Percentiles rank a stretch among this genome's conserved stretches.
These are phyloP conservation scores for Wickerhamiella kurtzmanii DNA, from an alignment of 805 yeast species.

Conservation along the genomic window DNA sequence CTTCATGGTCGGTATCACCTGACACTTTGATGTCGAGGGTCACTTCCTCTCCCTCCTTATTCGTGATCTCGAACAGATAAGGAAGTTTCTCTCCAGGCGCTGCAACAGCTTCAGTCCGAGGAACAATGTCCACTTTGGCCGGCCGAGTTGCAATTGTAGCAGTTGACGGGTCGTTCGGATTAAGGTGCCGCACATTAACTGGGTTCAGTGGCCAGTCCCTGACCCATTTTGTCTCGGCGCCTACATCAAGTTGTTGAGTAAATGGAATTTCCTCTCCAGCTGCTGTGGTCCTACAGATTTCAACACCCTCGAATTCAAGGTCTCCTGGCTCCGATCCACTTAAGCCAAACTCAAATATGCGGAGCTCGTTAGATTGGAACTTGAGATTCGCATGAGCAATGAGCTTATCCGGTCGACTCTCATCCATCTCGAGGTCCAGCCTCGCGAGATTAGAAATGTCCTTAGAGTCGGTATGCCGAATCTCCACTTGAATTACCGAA, in stretches of 20 bases:
- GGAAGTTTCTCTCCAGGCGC: conserved; percentile 21
- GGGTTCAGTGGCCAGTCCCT: conserved; percentile 1
- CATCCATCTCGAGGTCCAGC: background rate
- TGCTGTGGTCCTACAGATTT: background rate
- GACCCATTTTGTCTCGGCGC: conserved; percentile 7
- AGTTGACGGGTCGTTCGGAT: conserved; percentile 1
- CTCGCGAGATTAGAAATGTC: background rate
- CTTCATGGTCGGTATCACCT: background rate
- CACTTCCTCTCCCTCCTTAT: conserved; percentile 20
- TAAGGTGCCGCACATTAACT: conserved; percentile 8
- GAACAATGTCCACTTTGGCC: conserved; percentile 16
- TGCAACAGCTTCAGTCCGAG: conserved; percentile 14
- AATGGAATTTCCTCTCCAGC: conserved; percentile 5
- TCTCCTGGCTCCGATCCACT: conserved; percentile 21
- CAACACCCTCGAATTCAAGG: conserved; percentile 13
- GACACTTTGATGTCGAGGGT: conserved; percentile 9
- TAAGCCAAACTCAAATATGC: conserved; percentile 20
- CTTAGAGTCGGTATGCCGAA: conserved; percentile 1
- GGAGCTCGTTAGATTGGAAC: conserved; percentile 14
- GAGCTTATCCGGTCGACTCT: background rate
- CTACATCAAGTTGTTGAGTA: conserved; percentile 9
- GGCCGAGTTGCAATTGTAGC: conserved; percentile 22
- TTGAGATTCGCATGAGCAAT: conserved; percentile 9
- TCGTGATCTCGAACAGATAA: conserved; percentile 13
- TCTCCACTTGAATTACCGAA: conserved; percentile 8